Percentiles rank a stretch among this genome's conserved stretches.
phyloP scores from a whole-genome alignment of 176 grass and related monocot genomes.

The Avena atlantica region DNA sequence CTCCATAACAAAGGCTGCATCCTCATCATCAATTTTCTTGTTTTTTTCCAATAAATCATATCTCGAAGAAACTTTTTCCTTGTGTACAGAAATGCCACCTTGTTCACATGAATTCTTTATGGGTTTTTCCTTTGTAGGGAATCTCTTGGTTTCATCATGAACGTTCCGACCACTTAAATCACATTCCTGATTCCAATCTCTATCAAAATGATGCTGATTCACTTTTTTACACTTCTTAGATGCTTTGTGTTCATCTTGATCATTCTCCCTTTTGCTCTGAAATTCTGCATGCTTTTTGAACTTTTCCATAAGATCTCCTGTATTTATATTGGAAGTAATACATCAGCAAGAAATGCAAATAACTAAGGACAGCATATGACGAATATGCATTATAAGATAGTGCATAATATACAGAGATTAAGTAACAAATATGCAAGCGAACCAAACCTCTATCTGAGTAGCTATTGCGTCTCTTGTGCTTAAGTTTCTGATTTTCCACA shows the following conservation, averaged over 20 bases:
- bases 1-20: slow-evolving; percentile 28
- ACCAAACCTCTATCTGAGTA: slow-evolving; percentile 64
- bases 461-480: slow-evolving; percentile 50
- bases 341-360: slow-evolving; percentile 37
- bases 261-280: slow-evolving; percentile 59
- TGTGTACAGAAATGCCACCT: slow-evolving; percentile 24
- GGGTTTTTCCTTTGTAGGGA: slow-evolving; percentile 41
- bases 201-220: slow-evolving; percentile 44
- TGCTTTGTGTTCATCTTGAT: slow-evolving; percentile 59
- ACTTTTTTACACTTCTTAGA: slow-evolving; percentile 68
- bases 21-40: slow-evolving; percentile 36
- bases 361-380: slow-evolving; percentile 12
- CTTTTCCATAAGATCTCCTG: slow-evolving; percentile 58
- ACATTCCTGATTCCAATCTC: slow-evolving; percentile 41
- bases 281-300: slow-evolving; percentile 52
- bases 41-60: slow-evolving; percentile 31
- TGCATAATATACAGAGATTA: slow-evolving; percentile 20
- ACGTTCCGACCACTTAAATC: slow-evolving; percentile 31
- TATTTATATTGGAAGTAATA: slow-evolving; percentile 40
- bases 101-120: slow-evolving; percentile 26
- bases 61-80: slow-evolving; percentile 50
- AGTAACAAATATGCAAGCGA: slow-evolving; percentile 11
- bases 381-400: slow-evolving; percentile 24
- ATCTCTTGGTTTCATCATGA: slow-evolving; percentile 42
- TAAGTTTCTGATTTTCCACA: slow-evolving; percentile 51